phyloP scores from a whole-genome alignment of 1,284 basidiomycete genomes.

The Cryptococcus neoformans region DNA sequence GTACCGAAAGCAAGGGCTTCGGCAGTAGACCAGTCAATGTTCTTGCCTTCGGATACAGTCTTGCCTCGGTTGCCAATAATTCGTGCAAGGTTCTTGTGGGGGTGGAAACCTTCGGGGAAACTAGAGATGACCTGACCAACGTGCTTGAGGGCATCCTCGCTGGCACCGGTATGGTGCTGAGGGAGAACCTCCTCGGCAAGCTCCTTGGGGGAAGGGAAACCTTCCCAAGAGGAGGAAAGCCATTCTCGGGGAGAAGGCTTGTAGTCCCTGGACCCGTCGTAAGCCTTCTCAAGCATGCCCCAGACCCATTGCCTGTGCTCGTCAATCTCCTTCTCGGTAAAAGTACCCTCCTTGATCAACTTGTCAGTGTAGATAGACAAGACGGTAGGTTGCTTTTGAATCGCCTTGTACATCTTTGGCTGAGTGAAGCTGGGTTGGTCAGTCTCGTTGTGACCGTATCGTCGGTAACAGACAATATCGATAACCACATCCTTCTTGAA shows the following conservation, averaged over 20 bases:
- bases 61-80: slow-evolving; percentile 86
- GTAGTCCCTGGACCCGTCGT: slow-evolving; percentile 88
- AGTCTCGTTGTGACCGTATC: slow-evolving; percentile 98
- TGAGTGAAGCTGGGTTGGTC: slow-evolving; percentile 99
- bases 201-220: slow-evolving; percentile 96
- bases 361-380: slow-evolving; percentile 89
- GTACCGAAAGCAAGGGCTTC: slow-evolving; percentile 97
- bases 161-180: slow-evolving; percentile 79
- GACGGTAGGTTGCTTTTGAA: slow-evolving; percentile 89
- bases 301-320: slow-evolving; percentile 99
- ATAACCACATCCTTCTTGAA: slow-evolving; percentile 99
- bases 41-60: slow-evolving; percentile 81
- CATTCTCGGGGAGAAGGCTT: slow-evolving; percentile 91
- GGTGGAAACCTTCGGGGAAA: slow-evolving; percentile 79
- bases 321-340: slow-evolving; percentile 94
- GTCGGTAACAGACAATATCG: slow-evolving; percentile 98
- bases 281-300: slow-evolving; percentile 95
- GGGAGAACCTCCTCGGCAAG: slow-evolving; percentile 90
- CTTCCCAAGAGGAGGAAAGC: slow-evolving; percentile 97
- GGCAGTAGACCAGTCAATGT: slow-evolving; percentile 99
- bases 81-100: slow-evolving; percentile 91
- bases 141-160: slow-evolving; percentile 72
- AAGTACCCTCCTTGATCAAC: slow-evolving; percentile 86
- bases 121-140: slow-evolving; percentile 83
- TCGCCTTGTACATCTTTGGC: slow-evolving; percentile 97